Evolutionary conservation across 1,284 basidiomycete genomes (phyloP).

Genomic region (Uromyces viciae-fabae): DNA sequence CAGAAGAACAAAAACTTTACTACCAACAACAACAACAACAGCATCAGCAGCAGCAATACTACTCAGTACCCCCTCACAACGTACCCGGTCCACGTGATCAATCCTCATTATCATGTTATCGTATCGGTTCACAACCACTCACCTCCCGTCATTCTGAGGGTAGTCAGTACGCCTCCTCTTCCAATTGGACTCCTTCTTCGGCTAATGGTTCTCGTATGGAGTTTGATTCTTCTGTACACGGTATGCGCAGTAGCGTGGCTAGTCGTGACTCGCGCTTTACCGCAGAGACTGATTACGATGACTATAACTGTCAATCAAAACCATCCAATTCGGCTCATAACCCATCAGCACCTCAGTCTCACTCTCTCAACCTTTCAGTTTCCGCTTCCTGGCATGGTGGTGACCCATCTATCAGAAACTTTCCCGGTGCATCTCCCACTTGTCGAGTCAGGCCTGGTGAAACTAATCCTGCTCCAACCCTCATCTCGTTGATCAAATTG

Average conservation of each 20-base stretch:
- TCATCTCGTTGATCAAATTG: conserved; percentile 26
- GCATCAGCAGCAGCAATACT: no score
- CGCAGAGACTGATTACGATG: conserved; percentile 43
- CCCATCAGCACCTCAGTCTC: background rate
- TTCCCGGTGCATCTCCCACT: background rate
- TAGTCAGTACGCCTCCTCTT: conserved; percentile 43
- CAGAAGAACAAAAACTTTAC: conserved; percentile 15
- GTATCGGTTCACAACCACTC: conserved; percentile 24
- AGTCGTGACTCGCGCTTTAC: conserved; percentile 41
- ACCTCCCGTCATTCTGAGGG: conserved; percentile 38
- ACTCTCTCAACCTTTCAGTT: conserved; percentile 11
- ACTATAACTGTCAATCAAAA: conserved; percentile 14
- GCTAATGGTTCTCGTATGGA: conserved; percentile 27
- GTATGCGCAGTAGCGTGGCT: conserved; percentile 27
- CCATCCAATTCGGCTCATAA: background rate
- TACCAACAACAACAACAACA: no score
- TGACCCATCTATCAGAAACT: background rate
- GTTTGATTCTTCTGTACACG: background rate
- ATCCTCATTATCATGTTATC: conserved; percentile 18
- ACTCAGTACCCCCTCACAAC: conserved; percentile 8
- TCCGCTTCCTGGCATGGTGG: conserved; percentile 34
- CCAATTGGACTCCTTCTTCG: conserved; percentile 39
- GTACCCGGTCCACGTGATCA: conserved; percentile 25
- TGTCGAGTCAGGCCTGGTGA: background rate
- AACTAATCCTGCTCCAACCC: conserved; percentile 7